These are phyloP conservation scores for Orbilia ellipsospora DNA, from an alignment of 2,329 filamentous ascomycete genomes.

Conservation along the genomic window DNA sequence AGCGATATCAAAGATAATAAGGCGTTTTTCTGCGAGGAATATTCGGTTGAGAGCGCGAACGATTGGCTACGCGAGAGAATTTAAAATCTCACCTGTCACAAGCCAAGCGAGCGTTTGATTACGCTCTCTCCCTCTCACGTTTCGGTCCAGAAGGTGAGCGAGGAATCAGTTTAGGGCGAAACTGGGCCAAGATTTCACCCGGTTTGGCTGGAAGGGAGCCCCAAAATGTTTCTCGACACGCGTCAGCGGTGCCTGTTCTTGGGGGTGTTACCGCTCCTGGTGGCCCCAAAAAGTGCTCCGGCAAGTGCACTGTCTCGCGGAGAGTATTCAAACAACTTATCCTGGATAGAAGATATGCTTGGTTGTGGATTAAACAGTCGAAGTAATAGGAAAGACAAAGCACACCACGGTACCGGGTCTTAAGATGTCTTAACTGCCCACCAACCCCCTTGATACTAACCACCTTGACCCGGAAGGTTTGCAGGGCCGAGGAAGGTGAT, in stretches of 20 bases:
- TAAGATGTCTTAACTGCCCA: too few relatives aligned
- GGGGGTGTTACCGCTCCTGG: constrained; percentile 44
- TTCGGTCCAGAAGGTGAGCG: constrained; percentile 14
- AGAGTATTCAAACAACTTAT: too few relatives aligned
- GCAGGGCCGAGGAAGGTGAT: not conserved
- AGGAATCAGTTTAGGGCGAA: not conserved
- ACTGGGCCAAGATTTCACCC: not conserved
- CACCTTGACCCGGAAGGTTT: not conserved
- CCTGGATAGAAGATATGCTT: not conserved
- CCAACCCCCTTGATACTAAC: too few relatives aligned
- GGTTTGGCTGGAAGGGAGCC: constrained; percentile 27
- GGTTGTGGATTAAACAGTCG: not conserved
- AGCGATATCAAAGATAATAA: constrained; percentile 31
- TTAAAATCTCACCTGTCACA: constrained; percentile 53
- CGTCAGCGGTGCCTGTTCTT: constrained; percentile 53
- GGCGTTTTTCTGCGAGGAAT: constrained; percentile 38
- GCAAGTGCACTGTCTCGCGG: too few relatives aligned
- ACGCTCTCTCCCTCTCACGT: constrained; percentile 17
- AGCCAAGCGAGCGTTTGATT: constrained; percentile 56
- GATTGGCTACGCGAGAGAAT: constrained; percentile 34
- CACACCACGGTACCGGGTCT: constrained; percentile 50
- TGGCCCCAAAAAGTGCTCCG: constrained; percentile 9
- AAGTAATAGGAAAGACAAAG: not conserved
- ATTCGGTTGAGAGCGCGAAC: constrained; percentile 46
- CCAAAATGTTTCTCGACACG: constrained; percentile 12